Conservation (phyloP, 1,284 basidiomycete genomes). For the Singerocomus rubriflavus region DNA sequence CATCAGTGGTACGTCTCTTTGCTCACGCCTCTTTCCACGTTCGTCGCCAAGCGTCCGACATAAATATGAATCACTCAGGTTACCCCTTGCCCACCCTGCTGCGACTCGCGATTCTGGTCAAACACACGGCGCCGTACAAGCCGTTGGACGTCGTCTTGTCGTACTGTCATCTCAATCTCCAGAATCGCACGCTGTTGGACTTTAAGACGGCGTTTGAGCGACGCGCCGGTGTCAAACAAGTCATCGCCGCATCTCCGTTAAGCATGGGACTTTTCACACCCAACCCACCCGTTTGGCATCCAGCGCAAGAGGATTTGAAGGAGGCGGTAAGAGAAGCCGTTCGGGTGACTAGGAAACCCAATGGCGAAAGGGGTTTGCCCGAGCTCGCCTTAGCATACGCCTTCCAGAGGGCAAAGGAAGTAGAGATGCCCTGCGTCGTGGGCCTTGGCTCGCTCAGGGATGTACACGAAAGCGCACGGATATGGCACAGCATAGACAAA, state of each 20-base stretch:
- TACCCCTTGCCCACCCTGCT: conserved; percentile 90
- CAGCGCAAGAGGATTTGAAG: conserved; percentile 58
- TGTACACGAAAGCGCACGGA: conserved; percentile 69
- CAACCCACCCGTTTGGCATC: conserved; percentile 80
- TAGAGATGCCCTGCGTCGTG: conserved; percentile 67
- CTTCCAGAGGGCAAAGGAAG: conserved; percentile 46
- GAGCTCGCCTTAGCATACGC: conserved; percentile 76
- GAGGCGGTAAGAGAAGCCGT: conserved; percentile 36
- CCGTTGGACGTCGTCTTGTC: conserved; percentile 81
- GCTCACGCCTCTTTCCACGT: too few species aligned
- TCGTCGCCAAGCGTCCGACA: too few species aligned
- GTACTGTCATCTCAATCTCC: conserved; percentile 86
- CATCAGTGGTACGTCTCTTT: conserved; percentile 63
- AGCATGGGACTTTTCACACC: conserved; percentile 88
- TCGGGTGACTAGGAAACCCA: conserved; percentile 17
- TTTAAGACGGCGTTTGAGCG: conserved; percentile 61
- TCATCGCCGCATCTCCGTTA: conserved; percentile 86
- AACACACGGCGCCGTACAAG: conserved; percentile 57
- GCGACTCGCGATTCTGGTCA: conserved; percentile 75
- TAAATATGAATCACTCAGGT: conserved; percentile 35
- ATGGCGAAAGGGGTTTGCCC: conserved; percentile 42
- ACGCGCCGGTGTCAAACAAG: conserved; percentile 65
- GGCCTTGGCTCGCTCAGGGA: conserved; percentile 72
- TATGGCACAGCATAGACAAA: conserved; percentile 60
- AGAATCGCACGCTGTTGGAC: conserved; percentile 64